Evolutionary conservation across 148 eudicot species (phyloP).

Genomic region (Rhododendron williamsianum): DNA sequence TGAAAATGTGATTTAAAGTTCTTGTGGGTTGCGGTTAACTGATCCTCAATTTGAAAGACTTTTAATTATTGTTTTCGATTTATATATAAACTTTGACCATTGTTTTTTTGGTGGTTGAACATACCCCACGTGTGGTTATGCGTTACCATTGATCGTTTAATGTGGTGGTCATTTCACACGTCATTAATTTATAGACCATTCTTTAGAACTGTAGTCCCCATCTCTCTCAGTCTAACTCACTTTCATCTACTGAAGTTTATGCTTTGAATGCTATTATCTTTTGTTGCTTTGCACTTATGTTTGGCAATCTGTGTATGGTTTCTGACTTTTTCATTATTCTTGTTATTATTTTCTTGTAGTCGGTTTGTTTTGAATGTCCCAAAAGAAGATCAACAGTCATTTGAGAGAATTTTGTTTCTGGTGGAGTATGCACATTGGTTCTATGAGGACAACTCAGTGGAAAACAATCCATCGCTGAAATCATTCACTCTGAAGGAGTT

Average conservation of each 20-base stretch:
- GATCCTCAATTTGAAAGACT: not conserved
- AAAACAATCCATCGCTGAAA: constrained; percentile 85
- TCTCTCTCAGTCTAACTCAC: not conserved
- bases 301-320: not conserved
- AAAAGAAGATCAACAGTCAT: constrained; percentile 93
- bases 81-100: not conserved
- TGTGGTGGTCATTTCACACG: not conserved
- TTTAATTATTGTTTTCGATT: not conserved
- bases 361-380: constrained; percentile 99
- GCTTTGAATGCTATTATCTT: not conserved
- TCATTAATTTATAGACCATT: not conserved
- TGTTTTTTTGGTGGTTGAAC: not conserved
- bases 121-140: not conserved
- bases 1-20: not conserved
- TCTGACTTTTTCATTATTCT: not conserved
- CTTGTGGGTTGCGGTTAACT: not conserved
- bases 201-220: not conserved
- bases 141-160: not conserved
- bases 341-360: constrained; percentile 34
- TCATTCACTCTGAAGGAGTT: constrained; percentile 89
- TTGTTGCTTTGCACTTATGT: not conserved
- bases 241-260: not conserved
- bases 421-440: constrained; percentile 99
- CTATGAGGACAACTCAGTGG: constrained; percentile 95
- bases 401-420: constrained; percentile 92